Base-by-base conservation (phyloP, 257 asterid genomes). In the Solanum etuberosum region DNA sequence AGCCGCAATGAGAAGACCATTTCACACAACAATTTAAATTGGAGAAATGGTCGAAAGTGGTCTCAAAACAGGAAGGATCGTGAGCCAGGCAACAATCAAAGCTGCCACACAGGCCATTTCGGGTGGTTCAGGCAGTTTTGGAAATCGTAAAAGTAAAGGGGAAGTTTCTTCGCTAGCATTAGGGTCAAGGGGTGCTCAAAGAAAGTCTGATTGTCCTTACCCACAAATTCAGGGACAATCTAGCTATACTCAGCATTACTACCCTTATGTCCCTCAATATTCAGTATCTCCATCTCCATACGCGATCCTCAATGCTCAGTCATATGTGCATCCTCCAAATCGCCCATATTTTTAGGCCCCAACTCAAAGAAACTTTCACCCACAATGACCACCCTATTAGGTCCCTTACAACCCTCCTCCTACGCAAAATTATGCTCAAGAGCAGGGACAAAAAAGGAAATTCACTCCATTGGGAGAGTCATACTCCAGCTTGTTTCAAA, bases 331-430 rank as follows among this genome's bases (percentile, higher is more conserved):
- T 5, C 21, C 5, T 67, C 37, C 9, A 4, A 67, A 3, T 11
- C 5, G 1, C 37, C 35, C 5, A 27, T 1, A 13, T 11, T 13
- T 25, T 12, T 0, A 5, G 5, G 35, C 1, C 7, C 34, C 8
- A 65, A 1, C 32, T 10, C 18, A 8, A 2, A 20, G 9, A 27
- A 67, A 27, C 5, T 37, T 0, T 25, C 10, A 1, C 2, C 21
- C 20, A 67, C 10, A 3, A 27, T 1, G 7, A 67, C 10, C 2
- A 13, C 73, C 5, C 21, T 13, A 67, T 67, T 2, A 67, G 1
- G 3, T 1, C 21, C 20, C 10, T 27, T 67, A 67, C 35, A 67
- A 67, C 18, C 37, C 21, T 13, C 34, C 2, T 5, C 3, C 1
- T 6, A 6, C 0, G 0, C 2, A 67, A 12, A 67, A 67, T 67